These are phyloP conservation scores for Neurospora cerealis DNA, from an alignment of 495 filamentous ascomycete species.

Conservation along the genomic window DNA sequence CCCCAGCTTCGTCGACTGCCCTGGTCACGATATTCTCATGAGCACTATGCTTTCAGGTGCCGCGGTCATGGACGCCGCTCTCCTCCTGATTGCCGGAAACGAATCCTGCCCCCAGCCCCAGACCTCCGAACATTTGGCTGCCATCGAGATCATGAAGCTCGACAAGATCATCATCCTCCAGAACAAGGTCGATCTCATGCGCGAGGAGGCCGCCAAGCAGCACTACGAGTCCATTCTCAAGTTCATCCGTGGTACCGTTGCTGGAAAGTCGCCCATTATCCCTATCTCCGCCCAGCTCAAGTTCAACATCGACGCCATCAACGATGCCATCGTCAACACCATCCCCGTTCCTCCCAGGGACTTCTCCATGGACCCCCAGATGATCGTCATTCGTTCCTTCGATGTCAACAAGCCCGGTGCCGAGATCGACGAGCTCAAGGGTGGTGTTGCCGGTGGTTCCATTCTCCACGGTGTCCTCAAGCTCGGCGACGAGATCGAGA, in stretches of 20 bases:
- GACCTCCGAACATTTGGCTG: conserved; percentile 95
- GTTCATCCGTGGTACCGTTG: conserved; percentile 95
- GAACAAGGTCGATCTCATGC: conserved; percentile 98
- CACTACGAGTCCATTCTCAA: conserved; percentile 95
- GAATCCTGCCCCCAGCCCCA: conserved; percentile 99
- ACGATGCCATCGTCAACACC: conserved; percentile 83
- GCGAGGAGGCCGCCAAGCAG: conserved; percentile 79
- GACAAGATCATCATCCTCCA: conserved; percentile 98
- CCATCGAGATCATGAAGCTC: conserved; percentile 98
- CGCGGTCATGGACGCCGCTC: conserved; percentile 97
- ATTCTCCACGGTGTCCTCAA: conserved; percentile 94
- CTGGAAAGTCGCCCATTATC: conserved; percentile 91
- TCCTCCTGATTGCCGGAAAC: conserved; percentile 95
- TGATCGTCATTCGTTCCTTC: conserved; percentile 98
- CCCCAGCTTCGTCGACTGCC: conserved; percentile 87
- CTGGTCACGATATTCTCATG: conserved; percentile 99
- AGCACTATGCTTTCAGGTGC: conserved; percentile 99
- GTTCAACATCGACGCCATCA: conserved; percentile 98
- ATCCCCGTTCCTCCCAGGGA: conserved; percentile 87
- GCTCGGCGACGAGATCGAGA: conserved; percentile 95
- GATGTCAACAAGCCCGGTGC: conserved; percentile 99
- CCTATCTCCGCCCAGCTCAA: conserved; percentile 98
- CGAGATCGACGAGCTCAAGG: conserved; percentile 98
- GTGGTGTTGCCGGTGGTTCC: conserved; percentile 94
- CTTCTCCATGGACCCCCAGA: conserved; percentile 82